Base-by-base conservation (phyloP, 2,329 filamentous ascomycete genomes). In the Aureobasidium sp. region DNA sequence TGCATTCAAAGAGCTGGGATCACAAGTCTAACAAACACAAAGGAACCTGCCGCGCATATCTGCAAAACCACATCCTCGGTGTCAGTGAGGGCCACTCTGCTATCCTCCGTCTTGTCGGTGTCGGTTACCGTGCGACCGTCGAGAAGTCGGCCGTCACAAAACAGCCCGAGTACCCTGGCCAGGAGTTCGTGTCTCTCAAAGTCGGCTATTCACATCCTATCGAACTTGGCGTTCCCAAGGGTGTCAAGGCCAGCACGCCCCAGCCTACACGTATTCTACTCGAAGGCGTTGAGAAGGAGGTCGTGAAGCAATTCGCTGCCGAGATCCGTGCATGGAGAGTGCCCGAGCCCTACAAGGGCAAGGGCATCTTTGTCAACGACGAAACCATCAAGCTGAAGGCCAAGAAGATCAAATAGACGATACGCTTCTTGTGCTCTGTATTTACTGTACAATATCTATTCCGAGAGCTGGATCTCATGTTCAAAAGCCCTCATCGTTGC, bases 261-360 rank as follows among this genome's bases (percentile, higher is more conserved):
- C 88, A 95, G 75, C 91, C 93, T 45, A 99, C 94, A 37, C 86
- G 92, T 64, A 90, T 99, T 68, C 78, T 99, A 69, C 78, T 99
- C 42, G 91, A 99, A 78, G 91, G 94, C 9, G 82, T 87, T 58
- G 85, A 97, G 73, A 91, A 91, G 73, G 87, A 95, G 76, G 83
- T 87, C 53, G 86, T 99, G 66, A 94, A 91, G 82, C 87, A 89
- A 63, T 97, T 97, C 75, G 94, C 94, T 20, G 94, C 94, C 0
- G 81, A 87, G 69, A 95, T 99, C 68, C 83, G 91, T 69, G 84
- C 81, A 76, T 97, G 93, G 93, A 87, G 94, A 73, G 84, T 84
- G 67, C 94, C 94, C 34, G 94, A 99, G 79, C 94, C 94, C 67
- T 99, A 99, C 78, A 99, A 99, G 85, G 94, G 94, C 68, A 97